Conservation (phyloP, 306 rosid genomes). For the Heteromeles arbutifolia region DNA sequence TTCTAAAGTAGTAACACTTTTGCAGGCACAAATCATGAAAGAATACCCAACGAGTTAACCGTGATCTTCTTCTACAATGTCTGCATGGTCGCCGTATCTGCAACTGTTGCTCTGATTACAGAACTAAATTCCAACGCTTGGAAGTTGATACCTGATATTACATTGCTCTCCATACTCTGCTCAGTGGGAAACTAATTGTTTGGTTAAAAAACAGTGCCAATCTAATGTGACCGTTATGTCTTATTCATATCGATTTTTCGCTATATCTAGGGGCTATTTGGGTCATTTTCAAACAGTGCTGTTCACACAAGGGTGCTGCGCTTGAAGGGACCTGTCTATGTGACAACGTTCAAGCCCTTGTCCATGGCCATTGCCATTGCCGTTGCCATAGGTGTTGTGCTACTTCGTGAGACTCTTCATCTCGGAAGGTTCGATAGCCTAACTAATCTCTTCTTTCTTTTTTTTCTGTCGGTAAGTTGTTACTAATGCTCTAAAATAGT, state of each 20-base stretch:
- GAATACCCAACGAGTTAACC: conserved; percentile 71
- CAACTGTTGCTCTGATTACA: conserved; percentile 39
- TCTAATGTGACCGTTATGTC: neutral
- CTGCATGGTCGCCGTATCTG: conserved; percentile 47
- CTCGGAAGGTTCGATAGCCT: conserved; percentile 62
- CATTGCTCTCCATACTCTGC: conserved; percentile 66
- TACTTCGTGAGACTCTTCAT: conserved; percentile 70
- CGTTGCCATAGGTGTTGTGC: conserved; percentile 60
- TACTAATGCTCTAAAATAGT: too few relatives aligned
- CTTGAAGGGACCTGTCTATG: conserved; percentile 78
- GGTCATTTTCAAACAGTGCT: conserved; percentile 66
- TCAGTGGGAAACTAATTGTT: conserved; percentile 44
- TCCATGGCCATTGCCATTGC: conserved; percentile 74
- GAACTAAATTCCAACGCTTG: conserved; percentile 68
- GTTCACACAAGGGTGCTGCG: conserved; percentile 76
- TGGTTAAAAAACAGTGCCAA: neutral
- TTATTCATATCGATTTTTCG: neutral
- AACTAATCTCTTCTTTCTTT: neutral
- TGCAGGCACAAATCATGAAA: conserved; percentile 81
- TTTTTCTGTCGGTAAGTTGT: too few relatives aligned
- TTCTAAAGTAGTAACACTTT: neutral
- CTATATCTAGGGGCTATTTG: conserved; percentile 60
- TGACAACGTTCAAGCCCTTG: conserved; percentile 81
- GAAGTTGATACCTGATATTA: conserved; percentile 43
- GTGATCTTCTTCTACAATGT: conserved; percentile 73